Evolutionary conservation across 495 filamentous ascomycete species (phyloP).

Genomic region (Annulohypoxylon maeteangense): DNA sequence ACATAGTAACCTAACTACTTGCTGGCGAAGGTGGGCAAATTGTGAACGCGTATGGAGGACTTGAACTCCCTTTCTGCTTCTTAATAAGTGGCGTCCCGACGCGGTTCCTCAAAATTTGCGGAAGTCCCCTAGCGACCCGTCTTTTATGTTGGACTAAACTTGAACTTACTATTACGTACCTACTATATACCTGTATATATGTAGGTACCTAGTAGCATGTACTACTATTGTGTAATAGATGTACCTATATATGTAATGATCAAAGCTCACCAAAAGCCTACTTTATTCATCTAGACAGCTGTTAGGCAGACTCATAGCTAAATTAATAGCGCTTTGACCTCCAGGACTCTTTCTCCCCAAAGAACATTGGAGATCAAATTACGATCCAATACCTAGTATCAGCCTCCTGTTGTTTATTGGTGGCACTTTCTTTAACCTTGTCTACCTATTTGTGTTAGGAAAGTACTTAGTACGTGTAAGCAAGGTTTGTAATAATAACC

Average conservation of each 20-base stretch:
- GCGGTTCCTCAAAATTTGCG: conserved; percentile 11
- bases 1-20: no score
- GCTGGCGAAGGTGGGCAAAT: background rate
- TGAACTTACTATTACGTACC: no score
- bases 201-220: background rate
- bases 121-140: conserved; percentile 22
- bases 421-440: conserved; percentile 22
- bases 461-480: conserved; percentile 1
- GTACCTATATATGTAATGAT: no score
- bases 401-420: conserved; percentile 25
- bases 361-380: no score
- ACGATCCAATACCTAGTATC: conserved; percentile 26
- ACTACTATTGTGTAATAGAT: no score
- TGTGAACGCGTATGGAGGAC: conserved; percentile 24
- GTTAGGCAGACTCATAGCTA: background rate
- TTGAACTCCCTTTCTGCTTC: background rate
- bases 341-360: no score
- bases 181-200: no score
- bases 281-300: background rate
- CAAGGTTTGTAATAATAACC: conserved; percentile 36
- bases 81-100: background rate
- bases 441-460: no score
- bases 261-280: background rate
- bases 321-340: background rate
- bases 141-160: conserved; percentile 7